phyloP scores from a whole-genome alignment of 75 land plant genomes.

The Adiantum capillusveneris region DNA sequence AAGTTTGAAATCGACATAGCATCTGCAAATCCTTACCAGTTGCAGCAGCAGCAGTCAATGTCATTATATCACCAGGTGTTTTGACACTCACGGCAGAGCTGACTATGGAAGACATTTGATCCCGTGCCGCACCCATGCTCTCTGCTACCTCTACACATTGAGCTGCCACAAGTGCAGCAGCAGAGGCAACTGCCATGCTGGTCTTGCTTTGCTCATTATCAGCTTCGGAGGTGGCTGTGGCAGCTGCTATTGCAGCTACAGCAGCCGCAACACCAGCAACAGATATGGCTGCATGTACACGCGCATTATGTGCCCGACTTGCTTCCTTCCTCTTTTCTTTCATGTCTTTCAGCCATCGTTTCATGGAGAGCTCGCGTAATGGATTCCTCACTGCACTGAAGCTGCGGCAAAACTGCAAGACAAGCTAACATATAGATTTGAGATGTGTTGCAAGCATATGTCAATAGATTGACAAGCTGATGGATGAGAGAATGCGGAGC shows the following conservation, averaged over 20 bases:
- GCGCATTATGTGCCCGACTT: constrained; percentile 73
- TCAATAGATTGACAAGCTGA: too few relatives aligned
- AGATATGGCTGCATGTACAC: constrained; percentile 83
- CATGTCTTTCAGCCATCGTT: constrained; percentile 80
- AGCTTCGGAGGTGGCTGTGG: constrained; percentile 56
- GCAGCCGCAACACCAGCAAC: constrained; percentile 94
- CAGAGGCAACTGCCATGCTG: constrained; percentile 84
- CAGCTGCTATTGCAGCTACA: constrained; percentile 89
- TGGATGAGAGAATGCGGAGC: too few relatives aligned
- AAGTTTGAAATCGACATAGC: too few relatives aligned
- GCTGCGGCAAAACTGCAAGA: too few relatives aligned
- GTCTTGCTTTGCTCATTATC: constrained; percentile 22
- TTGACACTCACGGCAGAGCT: constrained; percentile 84
- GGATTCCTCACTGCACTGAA: too few relatives aligned
- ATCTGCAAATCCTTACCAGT: constrained; percentile 67
- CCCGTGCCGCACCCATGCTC: constrained; percentile 82
- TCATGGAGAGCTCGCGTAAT: constrained; percentile 33
- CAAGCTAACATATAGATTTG: too few relatives aligned
- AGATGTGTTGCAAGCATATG: too few relatives aligned
- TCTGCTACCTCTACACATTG: constrained; percentile 93
- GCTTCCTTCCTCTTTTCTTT: constrained; percentile 79
- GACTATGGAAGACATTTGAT: constrained; percentile 63
- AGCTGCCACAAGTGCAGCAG: constrained; percentile 88
- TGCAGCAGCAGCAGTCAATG: constrained; percentile 92
- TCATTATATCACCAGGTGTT: constrained; percentile 80